A percentile compares a stretch with the other conserved stretches of the same genome.
phyloP scores from a whole-genome alignment of 2,329 filamentous ascomycete genomes.

The Ophiocordyceps unilateralis region DNA sequence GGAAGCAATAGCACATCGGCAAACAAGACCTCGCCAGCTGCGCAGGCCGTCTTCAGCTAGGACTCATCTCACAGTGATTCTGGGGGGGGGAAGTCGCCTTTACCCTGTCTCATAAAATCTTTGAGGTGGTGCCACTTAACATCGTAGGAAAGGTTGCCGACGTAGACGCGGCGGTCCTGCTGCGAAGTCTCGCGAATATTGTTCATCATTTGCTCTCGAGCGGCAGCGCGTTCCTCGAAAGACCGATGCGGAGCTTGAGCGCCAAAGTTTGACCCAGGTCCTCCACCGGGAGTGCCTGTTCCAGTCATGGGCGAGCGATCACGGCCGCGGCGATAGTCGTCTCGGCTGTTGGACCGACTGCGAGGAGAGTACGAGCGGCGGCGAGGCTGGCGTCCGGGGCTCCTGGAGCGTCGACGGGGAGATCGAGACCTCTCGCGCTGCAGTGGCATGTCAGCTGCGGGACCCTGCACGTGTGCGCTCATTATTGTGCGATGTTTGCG shows the following conservation, averaged over 20 bases:
- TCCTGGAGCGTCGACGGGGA: constrained; percentile 69
- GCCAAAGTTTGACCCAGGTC: constrained; percentile 49
- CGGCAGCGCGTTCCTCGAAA: constrained; percentile 66
- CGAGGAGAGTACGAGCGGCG: constrained; percentile 67
- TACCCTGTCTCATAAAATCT: constrained; percentile 99
- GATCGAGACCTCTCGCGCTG: constrained; percentile 77
- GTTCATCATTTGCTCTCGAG: constrained; percentile 93
- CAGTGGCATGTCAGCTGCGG: constrained; percentile 10
- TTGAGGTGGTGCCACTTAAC: constrained; percentile 99
- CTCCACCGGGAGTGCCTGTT: constrained; percentile 51
- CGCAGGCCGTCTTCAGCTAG: constrained; percentile 19
- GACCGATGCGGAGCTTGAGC: constrained; percentile 47
- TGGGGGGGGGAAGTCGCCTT: constrained; percentile 17
- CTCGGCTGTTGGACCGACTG: constrained; percentile 57
- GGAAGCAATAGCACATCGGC: constrained; percentile 98
- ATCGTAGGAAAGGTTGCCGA: constrained; percentile 97
- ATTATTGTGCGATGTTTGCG: background rate
- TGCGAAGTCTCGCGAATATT: constrained; percentile 87
- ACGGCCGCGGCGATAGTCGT: constrained; percentile 58
- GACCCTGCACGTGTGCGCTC: background rate
- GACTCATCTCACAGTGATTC: constrained; percentile 6
- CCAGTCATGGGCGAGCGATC: constrained; percentile 76
- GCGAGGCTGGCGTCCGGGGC: constrained; percentile 50
- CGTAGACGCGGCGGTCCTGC: constrained; percentile 97
- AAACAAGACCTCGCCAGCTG: constrained; percentile 98